Conservation (phyloP, 768 basidiomycete genomes). For the Termitomyces sp. region DNA sequence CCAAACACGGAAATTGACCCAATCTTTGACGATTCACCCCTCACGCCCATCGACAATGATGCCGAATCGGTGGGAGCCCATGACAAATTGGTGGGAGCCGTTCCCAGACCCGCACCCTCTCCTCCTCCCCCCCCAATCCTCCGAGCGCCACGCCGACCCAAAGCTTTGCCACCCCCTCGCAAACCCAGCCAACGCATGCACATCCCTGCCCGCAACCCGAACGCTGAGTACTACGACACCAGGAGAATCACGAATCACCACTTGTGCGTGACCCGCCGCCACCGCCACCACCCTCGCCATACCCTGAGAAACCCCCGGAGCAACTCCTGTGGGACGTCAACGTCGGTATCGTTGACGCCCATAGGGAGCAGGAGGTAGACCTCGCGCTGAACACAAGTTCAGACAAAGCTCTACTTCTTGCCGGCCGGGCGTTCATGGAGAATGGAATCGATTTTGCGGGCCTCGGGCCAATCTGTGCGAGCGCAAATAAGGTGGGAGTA, state of each 20-base stretch:
- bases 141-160: neutral
- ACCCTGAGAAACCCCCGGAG: neutral
- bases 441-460: neutral
- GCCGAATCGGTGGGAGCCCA: too few species aligned
- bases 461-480: neutral
- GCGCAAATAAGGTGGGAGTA: neutral
- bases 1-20: too few species aligned
- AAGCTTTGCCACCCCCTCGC: neutral
- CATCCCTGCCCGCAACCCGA: neutral
- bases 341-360: neutral
- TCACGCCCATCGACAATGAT: too few species aligned
- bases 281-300: neutral
- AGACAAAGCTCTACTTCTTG: neutral
- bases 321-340: neutral
- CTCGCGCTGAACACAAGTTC: neutral
- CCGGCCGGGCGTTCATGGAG: neutral
- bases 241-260: neutral
- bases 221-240: neutral
- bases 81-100: too few species aligned
- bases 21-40: too few species aligned
- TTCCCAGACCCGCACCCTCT: too few species aligned
- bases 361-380: slow-evolving; percentile 1
- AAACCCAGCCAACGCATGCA: neutral
- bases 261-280: neutral
- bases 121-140: neutral